A percentile compares a stretch with the other conserved stretches of the same genome.
phyloP scores from a whole-genome alignment of 768 basidiomycete species.

The Leccinum sublutescens region DNA sequence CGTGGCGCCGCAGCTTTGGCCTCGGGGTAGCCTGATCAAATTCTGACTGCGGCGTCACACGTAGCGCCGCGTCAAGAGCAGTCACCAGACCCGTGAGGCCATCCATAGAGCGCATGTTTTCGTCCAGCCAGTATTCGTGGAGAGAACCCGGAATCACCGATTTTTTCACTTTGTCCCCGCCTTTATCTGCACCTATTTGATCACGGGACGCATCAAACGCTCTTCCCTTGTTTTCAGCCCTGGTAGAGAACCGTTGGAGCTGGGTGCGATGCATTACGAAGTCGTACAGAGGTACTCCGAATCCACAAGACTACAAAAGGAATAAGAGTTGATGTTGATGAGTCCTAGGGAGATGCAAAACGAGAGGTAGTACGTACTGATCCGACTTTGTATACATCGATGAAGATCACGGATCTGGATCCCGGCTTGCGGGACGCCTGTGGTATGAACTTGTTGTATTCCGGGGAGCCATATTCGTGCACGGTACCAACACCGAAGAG shows the following conservation, averaged over 20 bases:
- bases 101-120: conserved; percentile 55
- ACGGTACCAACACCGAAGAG: conserved; percentile 61
- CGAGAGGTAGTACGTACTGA: conserved; percentile 33
- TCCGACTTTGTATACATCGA: conserved; percentile 60
- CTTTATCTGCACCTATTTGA: neutral
- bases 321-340: neutral
- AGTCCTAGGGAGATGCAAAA: neutral
- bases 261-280: conserved; percentile 57
- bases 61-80: conserved; percentile 21
- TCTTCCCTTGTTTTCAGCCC: conserved; percentile 43
- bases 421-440: conserved; percentile 49
- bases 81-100: conserved; percentile 51
- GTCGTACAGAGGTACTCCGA: conserved; percentile 58
- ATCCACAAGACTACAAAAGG: conserved; percentile 59
- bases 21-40: conserved; percentile 18
- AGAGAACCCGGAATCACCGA: conserved; percentile 37
- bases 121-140: conserved; percentile 48
- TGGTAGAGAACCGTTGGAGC: conserved; percentile 40
- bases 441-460: conserved; percentile 55
- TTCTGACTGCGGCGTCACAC: conserved; percentile 5
- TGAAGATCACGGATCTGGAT: conserved; percentile 56
- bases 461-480: conserved; percentile 61
- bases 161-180: neutral
- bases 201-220: conserved; percentile 7
- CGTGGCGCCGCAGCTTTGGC: conserved; percentile 13